phyloP scores from a whole-genome alignment of 495 filamentous ascomycete species.

The Penicillium ucsense region DNA sequence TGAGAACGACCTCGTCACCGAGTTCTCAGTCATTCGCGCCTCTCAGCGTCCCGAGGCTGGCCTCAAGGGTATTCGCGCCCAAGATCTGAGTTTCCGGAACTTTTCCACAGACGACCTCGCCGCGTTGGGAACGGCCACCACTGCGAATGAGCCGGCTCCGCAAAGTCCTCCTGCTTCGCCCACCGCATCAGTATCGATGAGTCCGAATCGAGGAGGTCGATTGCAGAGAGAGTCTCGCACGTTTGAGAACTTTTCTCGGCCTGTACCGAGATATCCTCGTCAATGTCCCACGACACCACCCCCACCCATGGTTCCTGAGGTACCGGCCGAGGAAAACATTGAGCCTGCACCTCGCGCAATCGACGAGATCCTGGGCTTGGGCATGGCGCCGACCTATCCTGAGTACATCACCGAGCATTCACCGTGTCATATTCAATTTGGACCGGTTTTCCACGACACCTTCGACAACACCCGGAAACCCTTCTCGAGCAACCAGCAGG shows the following conservation, averaged over 20 bases:
- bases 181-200: conserved; percentile 5
- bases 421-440: conserved; percentile 5
- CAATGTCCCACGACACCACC: conserved; percentile 21
- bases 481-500: conserved; percentile 33
- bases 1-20: conserved; percentile 52
- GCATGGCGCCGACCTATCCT: conserved; percentile 19
- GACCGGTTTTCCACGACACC: conserved; percentile 35
- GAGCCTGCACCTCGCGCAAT: conserved; percentile 35
- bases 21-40: conserved; percentile 57
- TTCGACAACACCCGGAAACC: conserved; percentile 34
- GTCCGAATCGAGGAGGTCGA: conserved; percentile 9
- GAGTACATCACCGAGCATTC: conserved; percentile 22
- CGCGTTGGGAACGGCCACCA: conserved; percentile 13
- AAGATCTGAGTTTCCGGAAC: conserved; percentile 55
- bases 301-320: conserved; percentile 21
- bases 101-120: conserved; percentile 46
- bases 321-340: conserved; percentile 20
- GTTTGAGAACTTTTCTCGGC: conserved; percentile 43
- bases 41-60: conserved; percentile 53
- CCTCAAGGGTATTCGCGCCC: conserved; percentile 52
- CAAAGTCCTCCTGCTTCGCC: conserved; percentile 18
- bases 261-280: conserved; percentile 27
- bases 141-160: conserved; percentile 14
- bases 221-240: conserved; percentile 24
- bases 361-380: conserved; percentile 34